Percentiles rank a stretch among this genome's conserved stretches.
Evolutionary conservation across 2,329 filamentous ascomycete genomes (phyloP).

Genomic region (Rutstroemia sp.): DNA sequence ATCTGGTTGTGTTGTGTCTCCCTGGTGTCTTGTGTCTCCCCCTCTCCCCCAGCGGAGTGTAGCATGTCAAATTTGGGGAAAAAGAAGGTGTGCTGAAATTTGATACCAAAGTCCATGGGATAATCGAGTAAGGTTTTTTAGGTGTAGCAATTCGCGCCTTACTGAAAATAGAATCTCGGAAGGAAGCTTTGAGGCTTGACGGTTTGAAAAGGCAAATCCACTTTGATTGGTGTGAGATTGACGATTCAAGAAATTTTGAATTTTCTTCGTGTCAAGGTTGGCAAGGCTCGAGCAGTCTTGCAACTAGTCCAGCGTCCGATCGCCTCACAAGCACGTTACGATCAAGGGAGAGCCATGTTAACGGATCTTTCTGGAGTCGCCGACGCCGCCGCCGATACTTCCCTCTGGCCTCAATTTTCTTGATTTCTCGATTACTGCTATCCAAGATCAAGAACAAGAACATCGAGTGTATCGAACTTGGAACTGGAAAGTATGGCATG

Average conservation of each 20-base stretch:
- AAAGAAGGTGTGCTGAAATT: neutral
- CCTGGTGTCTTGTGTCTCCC: no score
- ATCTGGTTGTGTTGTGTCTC: neutral
- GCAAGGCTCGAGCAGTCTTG: neutral
- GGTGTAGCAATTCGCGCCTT: neutral
- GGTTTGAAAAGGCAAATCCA: neutral
- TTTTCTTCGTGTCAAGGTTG: constrained; percentile 4
- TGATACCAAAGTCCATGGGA: constrained; percentile 3
- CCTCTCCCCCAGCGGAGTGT: neutral
- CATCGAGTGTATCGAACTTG: neutral
- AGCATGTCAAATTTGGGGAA: neutral
- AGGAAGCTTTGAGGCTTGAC: neutral
- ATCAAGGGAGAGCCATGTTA: neutral
- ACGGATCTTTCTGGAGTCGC: neutral
- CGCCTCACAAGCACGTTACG: neutral
- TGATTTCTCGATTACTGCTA: neutral
- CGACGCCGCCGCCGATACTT: neutral
- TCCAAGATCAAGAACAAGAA: neutral
- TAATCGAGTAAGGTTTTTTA: neutral
- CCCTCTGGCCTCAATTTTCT: neutral
- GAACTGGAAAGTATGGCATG: neutral
- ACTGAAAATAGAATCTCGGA: neutral
- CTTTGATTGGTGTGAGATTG: neutral
- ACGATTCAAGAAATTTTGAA: neutral
- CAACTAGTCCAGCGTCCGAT: neutral